Base-by-base conservation (phyloP, 148 eudicot genomes). In the Vaccinium corymbosum region DNA sequence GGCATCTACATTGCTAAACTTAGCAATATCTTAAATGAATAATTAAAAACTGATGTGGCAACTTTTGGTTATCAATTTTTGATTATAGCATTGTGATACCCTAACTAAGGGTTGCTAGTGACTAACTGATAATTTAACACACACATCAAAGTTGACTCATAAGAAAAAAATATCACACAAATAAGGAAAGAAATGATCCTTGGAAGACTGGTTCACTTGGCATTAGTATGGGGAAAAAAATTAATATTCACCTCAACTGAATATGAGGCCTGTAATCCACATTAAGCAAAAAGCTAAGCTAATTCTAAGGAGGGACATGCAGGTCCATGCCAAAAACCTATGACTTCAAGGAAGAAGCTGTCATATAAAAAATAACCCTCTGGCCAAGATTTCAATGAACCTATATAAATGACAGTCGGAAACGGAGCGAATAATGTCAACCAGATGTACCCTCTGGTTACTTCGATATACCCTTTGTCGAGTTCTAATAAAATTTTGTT, bases 161-260 rank as follows among this genome's bases (percentile, higher is more conserved):
- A 10, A 16, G 15, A 25, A 25, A 62, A 20, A 17, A 35, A 62
- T 13, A 7, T 42, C 56, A 20, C 9, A 35, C 15, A 57, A 32
- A 57, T 38, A 79, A 57, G 82, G 82, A 62, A 79, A 53, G 29
- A 14, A 78, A 32, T 51, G 38, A 78, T 7, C 48, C 50, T 17
- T 15, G 9, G 17, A 79, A 38, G 8, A 61, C 55, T 42, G 9
- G 12, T 32, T 16, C 56, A 48, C n/a, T 13, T 74, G 17, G 68
- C 50, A 29, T 22, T 79, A 22, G 20, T 79, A 17, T 77, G 29
- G 16, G 19, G 35, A 50, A 77, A 25, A 74, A 19, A 74, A 42
- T 74, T 12, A 74, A 46, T 48, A 53, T n/a, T 73, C 77, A 68
- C 53, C 19, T 29, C 59, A 51, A 51, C 56, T 15, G 27, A 22